Conservation (phyloP, 1,139 yeast genomes). For the Insectozyma bohioensis region DNA sequence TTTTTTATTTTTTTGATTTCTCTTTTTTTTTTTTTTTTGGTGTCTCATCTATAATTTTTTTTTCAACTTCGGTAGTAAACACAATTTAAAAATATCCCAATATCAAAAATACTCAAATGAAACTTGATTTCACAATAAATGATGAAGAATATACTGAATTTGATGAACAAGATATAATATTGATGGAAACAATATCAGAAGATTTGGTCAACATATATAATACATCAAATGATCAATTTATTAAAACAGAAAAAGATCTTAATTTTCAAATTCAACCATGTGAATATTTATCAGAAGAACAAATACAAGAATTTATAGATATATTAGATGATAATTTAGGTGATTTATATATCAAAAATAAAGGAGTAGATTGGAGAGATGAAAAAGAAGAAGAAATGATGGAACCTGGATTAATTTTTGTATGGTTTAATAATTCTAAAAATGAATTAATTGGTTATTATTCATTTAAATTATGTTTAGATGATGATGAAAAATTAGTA, state of each 20-base stretch:
- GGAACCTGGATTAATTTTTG: conserved; percentile 43
- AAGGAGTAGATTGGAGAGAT: conserved; percentile 45
- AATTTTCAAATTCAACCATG: conserved; percentile 4
- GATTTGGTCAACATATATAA: conserved; percentile 3
- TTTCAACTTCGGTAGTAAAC: too few species aligned
- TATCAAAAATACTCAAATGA: conserved; percentile 4
- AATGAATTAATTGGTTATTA: conserved; percentile 39
- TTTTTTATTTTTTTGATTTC: conserved; percentile 2
- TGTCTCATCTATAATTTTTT: too few species aligned
- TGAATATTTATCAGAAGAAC: conserved; percentile 7
- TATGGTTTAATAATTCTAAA: conserved; percentile 23
- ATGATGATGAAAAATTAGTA: conserved; percentile 29
- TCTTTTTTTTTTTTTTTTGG: conserved; percentile 1
- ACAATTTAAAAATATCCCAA: conserved; percentile 1
- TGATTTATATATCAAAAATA: conserved; percentile 23
- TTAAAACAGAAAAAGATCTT: too few species aligned
- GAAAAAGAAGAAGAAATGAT: conserved; percentile 47
- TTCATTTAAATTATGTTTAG: conserved; percentile 39
- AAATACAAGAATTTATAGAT: conserved; percentile 19
- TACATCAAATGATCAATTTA: conserved; percentile 3
- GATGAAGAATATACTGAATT: conserved; percentile 14
- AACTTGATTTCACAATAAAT: conserved; percentile 9
- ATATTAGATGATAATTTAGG: conserved; percentile 34
- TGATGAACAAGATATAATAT: conserved; percentile 15
- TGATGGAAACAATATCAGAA: conserved; percentile 15